Conservation (phyloP, 2,329 filamentous ascomycete genomes). For the Parastagonospora nodorum region DNA sequence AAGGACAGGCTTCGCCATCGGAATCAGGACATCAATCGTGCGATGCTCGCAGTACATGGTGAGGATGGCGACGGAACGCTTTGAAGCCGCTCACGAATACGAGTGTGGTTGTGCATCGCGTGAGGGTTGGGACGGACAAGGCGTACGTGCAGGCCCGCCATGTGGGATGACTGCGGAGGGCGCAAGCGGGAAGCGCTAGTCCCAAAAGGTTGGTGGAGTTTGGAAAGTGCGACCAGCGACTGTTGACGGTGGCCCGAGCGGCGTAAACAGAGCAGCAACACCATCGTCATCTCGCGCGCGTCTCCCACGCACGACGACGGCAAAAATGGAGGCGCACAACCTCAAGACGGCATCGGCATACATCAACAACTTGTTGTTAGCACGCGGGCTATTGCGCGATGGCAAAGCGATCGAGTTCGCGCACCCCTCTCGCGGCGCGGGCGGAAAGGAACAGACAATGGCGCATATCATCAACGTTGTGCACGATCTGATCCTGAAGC, state of each 20-base stretch:
- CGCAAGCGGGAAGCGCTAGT: background rate
- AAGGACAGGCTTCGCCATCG: background rate
- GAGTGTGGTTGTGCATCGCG: too few species aligned
- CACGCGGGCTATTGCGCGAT: conserved; percentile 65
- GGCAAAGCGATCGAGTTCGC: conserved; percentile 82
- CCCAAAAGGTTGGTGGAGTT: background rate
- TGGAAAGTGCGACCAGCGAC: background rate
- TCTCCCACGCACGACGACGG: conserved; percentile 31
- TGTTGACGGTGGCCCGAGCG: conserved; percentile 4
- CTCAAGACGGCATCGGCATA: conserved; percentile 66
- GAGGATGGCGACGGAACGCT: too few species aligned
- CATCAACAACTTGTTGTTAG: conserved; percentile 69
- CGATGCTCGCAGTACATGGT: background rate
- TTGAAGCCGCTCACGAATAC: too few species aligned
- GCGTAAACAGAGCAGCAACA: conserved; percentile 5
- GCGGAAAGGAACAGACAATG: conserved; percentile 72
- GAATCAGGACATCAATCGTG: background rate
- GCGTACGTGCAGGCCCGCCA: too few species aligned
- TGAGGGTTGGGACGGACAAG: too few species aligned
- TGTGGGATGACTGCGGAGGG: background rate
- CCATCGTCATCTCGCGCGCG: conserved; percentile 7
- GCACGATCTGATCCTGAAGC: conserved; percentile 87
- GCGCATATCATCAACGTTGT: conserved; percentile 88
- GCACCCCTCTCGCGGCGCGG: conserved; percentile 67
- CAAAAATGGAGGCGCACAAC: conserved; percentile 54